phyloP scores from a whole-genome alignment of 1,139 yeast species.

The Saccharomyces uvarum region DNA sequence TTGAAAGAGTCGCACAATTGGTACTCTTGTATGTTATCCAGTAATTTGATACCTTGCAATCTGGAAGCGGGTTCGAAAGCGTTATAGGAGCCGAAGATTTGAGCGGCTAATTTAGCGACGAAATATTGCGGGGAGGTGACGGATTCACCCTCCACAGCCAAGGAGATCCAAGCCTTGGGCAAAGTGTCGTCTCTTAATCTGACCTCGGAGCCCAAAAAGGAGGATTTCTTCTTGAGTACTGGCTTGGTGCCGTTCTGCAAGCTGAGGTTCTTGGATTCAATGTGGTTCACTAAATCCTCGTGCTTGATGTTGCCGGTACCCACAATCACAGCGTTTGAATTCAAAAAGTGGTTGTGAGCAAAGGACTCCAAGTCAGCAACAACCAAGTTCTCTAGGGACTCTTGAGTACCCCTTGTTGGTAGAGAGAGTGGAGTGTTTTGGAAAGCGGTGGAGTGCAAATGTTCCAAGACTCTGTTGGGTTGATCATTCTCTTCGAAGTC shows the following conservation, averaged over 20 bases:
- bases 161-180: conserved; percentile 69
- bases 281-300: conserved; percentile 57
- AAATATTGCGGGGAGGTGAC: conserved; percentile 54
- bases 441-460: conserved; percentile 72
- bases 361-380: conserved; percentile 51
- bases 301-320: conserved; percentile 68
- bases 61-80: conserved; percentile 47
- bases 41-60: conserved; percentile 79
- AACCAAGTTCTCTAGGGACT: conserved; percentile 51
- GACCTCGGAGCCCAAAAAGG: conserved; percentile 77
- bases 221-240: conserved; percentile 37
- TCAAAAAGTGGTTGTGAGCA: conserved; percentile 48
- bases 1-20: conserved; percentile 63
- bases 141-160: conserved; percentile 69
- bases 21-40: conserved; percentile 64
- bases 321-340: conserved; percentile 60
- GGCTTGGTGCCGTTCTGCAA: conserved; percentile 43
- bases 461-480: conserved; percentile 49
- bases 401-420: conserved; percentile 67
- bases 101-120: conserved; percentile 67
- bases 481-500: conserved; percentile 34
- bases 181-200: conserved; percentile 82
- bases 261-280: conserved; percentile 40
- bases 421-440: conserved; percentile 74
- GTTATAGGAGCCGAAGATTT: conserved; percentile 56